Evolutionary conservation across 768 basidiomycete genomes (phyloP).

Genomic region (Hortiboletus campestris): DNA sequence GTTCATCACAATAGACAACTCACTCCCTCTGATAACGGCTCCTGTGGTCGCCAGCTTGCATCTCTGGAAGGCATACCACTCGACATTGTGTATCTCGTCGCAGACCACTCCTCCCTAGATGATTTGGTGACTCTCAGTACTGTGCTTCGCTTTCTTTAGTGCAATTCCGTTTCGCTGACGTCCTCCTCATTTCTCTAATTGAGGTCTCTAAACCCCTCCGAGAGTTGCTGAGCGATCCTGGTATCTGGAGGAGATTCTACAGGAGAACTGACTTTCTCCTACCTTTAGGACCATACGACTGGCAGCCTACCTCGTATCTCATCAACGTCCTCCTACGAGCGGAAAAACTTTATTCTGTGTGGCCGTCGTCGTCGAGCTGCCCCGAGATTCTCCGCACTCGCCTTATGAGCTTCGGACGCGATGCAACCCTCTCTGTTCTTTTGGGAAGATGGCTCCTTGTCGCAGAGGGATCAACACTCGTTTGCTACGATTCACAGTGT

Average conservation of each 20-base stretch:
- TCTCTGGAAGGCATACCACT: conserved; percentile 5
- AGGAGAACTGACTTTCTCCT: not conserved
- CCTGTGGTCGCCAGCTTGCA: not conserved
- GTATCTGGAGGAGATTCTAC: conserved; percentile 5
- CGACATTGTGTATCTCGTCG: conserved; percentile 2
- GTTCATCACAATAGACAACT: not conserved
- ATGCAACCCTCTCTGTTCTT: conserved; percentile 1
- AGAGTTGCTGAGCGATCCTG: not conserved
- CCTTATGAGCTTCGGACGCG: not conserved
- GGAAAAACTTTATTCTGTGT: not conserved
- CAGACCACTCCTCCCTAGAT: not conserved
- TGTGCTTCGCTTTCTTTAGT: not conserved
- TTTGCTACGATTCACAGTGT: conserved; percentile 10
- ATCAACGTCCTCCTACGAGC: conserved; percentile 2
- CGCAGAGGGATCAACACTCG: conserved; percentile 5
- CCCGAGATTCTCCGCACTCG: not conserved
- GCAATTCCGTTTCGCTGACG: not conserved
- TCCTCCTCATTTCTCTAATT: not conserved
- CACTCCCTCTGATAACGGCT: not conserved
- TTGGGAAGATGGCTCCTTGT: conserved; percentile 10
- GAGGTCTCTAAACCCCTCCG: conserved; percentile 4
- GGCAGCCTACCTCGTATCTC: conserved; percentile 12
- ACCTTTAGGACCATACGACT: conserved; percentile 9
- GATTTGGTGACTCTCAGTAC: conserved; percentile 4
- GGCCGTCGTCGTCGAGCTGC: conserved; percentile 1